Base-by-base conservation (phyloP, 2,329 filamentous ascomycete species). In the Emmonsiellopsis sp. region DNA sequence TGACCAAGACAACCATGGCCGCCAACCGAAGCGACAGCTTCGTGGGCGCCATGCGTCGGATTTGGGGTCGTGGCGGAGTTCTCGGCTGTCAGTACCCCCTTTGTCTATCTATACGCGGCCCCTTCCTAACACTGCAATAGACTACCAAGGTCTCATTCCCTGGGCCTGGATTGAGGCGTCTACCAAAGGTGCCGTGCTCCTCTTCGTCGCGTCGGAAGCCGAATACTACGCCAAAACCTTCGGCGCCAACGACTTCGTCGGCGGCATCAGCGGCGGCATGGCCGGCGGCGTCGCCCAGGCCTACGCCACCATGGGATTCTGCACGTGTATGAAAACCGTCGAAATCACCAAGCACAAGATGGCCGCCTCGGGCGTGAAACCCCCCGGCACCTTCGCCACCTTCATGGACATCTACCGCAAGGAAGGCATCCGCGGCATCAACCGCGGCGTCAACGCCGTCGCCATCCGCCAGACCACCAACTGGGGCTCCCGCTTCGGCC, bases 131-230 rank as follows among this genome's bases (percentile, higher is more conserved):
- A 10, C 21, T n/a, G 34, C n/a, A 55, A 60, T 69, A 97, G 92
- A 96, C 80, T 98, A 96, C 81, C 93, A 98, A 80, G 93, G 93
- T 74, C 87, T 98, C 65, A 97, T 98, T 72, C 93, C 93, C 60
- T 96, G 92, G 92, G 93, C 93, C 74, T 98, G 93, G 93, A 97
- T 98, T 77, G 93, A 98, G 82, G 93, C 93, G 70, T 97, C 92
- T 68, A 97, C 93, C 76, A 98, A 98, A 79, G 93, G 93, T 71
- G 93, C 93, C 65, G 93, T 98, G 64, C 87, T 98, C 68, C 88
- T 98, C 73, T 98, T 98, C 77, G 92, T 98, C 71, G 93, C 93
- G 62, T 95, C 92, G 65, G 93, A 98, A 77, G 92, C 90, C 74
- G 93, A 98, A 74, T 98, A 87, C 82, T 88, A 93, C 71, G 92